Evolutionary conservation across 2,329 filamentous ascomycete species (phyloP), one percentile per base, ranked within the genome.

Genomic region (Fusarium oxysporum): DNA sequence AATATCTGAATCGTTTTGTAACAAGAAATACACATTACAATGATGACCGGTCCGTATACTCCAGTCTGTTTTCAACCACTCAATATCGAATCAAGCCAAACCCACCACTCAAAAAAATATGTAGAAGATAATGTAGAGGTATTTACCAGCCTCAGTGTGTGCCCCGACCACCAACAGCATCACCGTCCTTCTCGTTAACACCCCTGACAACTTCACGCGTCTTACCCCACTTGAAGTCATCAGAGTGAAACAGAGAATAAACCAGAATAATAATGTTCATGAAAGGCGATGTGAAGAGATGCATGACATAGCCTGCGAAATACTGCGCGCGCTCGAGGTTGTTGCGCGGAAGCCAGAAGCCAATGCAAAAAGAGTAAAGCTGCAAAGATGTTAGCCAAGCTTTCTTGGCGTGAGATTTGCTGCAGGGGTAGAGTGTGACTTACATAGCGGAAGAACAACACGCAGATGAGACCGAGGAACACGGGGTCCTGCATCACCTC

Each of bases 171-270:
- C 70, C 78, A 19, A 68, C 62, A 37, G 73, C 73, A 11, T 76
- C 78, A 16, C 70, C 73, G 6, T 76, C 75, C 47, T 79, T 78
- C 28, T 80, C 78, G 3, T 77, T 70, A 2, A 66, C 62, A 6
- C 72, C 78, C 16, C 68, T 65, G 33, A 83, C 61, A 38, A 84
- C 82, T 35, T 83, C 81, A 4, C 82, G 76, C 3, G 84, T 85
- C 77, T 85, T 85, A 21, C 84, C 84, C 84, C 84, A 85, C 63
- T 82, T 83, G 76, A 85, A 85, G 71, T 84, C 82, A 62, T 86
- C 83, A 10, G 83, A 82, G 57, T 85, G 77, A 48, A 82, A 76
- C 23, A 85, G 77, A 1, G 84, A 84, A 64, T 85, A 85, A 3
- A 81, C 69, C 17, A 85, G 66, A 37, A 85, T 81, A 43, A 83